phyloP scores from a whole-genome alignment of 2,329 filamentous ascomycete genomes.

The Myriosclerotinia duriaeana region DNA sequence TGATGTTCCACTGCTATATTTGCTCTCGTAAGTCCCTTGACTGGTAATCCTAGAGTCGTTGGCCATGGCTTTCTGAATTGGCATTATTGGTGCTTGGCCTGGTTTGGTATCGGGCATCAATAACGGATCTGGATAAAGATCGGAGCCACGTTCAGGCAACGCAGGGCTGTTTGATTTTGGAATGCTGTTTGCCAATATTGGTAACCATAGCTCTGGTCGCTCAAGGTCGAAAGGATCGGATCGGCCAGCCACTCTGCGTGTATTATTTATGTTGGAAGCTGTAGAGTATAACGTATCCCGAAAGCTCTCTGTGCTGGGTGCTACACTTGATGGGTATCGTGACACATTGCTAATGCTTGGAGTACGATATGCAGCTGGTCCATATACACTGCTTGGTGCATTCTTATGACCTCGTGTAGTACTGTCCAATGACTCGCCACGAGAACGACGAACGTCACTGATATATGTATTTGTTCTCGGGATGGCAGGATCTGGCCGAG shows the following conservation, averaged over 20 bases:
- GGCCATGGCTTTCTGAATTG: background rate
- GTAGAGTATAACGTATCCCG: constrained; percentile 45
- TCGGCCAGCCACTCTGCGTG: constrained; percentile 56
- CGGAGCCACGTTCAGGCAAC: background rate
- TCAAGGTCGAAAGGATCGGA: constrained; percentile 68
- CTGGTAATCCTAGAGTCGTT: constrained; percentile 20
- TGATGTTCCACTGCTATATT: constrained; percentile 35
- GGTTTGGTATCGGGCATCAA: background rate
- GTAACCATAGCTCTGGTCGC: constrained; percentile 47
- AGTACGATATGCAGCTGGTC: constrained; percentile 30
- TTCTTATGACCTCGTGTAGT: constrained; percentile 38
- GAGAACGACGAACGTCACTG: constrained; percentile 50
- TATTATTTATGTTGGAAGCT: constrained; percentile 42
- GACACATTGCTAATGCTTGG: constrained; percentile 30
- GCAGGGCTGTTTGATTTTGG: constrained; percentile 19
- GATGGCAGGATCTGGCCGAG: constrained; percentile 34
- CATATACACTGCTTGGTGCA: constrained; percentile 34
- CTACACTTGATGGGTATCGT: constrained; percentile 37
- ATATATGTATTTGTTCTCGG: constrained; percentile 47
- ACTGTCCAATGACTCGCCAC: constrained; percentile 47
- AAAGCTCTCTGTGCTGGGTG: constrained; percentile 39
- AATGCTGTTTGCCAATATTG: constrained; percentile 19
- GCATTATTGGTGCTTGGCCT: constrained; percentile 1
- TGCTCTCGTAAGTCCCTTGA: constrained; percentile 31
- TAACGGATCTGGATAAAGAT: constrained; percentile 17